These are phyloP conservation scores for Fusarium domesticum DNA, from an alignment of 2,329 filamentous ascomycete genomes.

Conservation along the genomic window DNA sequence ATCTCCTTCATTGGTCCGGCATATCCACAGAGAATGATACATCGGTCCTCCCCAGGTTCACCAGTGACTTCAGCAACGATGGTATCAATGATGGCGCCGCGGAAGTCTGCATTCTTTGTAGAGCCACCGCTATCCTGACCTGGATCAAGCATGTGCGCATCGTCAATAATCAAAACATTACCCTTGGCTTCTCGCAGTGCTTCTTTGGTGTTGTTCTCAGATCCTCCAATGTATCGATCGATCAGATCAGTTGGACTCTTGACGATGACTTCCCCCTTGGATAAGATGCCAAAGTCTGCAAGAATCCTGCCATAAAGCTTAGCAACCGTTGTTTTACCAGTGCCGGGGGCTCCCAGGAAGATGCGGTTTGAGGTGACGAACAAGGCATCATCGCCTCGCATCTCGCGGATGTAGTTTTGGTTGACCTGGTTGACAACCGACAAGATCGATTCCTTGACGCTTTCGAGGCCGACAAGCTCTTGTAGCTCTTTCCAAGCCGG, in stretches of 20 bases:
- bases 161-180: slow-evolving; percentile 75
- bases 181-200: slow-evolving; percentile 64
- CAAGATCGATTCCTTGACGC: slow-evolving; percentile 54
- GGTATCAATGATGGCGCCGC: slow-evolving; percentile 67
- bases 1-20: slow-evolving; percentile 66
- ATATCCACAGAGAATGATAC: slow-evolving; percentile 71
- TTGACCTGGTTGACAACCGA: slow-evolving; percentile 51
- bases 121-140: slow-evolving; percentile 31
- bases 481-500: slow-evolving; percentile 58
- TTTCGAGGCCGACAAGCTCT: slow-evolving; percentile 53
- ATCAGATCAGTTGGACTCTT: slow-evolving; percentile 74
- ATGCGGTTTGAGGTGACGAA: slow-evolving; percentile 62
- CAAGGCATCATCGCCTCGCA: slow-evolving; percentile 56
- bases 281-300: slow-evolving; percentile 61
- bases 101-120: slow-evolving; percentile 45
- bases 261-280: slow-evolving; percentile 51
- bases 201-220: slow-evolving; percentile 66
- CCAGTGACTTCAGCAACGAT: slow-evolving; percentile 72
- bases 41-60: slow-evolving; percentile 67
- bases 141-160: slow-evolving; percentile 65
- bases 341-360: slow-evolving; percentile 70
- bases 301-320: slow-evolving; percentile 68
- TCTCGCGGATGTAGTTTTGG: slow-evolving; percentile 62
- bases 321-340: slow-evolving; percentile 70
- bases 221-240: slow-evolving; percentile 59